These are phyloP conservation scores for Manihot esculenta DNA, from an alignment of 441 rosid genomes.

Conservation along the genomic window DNA sequence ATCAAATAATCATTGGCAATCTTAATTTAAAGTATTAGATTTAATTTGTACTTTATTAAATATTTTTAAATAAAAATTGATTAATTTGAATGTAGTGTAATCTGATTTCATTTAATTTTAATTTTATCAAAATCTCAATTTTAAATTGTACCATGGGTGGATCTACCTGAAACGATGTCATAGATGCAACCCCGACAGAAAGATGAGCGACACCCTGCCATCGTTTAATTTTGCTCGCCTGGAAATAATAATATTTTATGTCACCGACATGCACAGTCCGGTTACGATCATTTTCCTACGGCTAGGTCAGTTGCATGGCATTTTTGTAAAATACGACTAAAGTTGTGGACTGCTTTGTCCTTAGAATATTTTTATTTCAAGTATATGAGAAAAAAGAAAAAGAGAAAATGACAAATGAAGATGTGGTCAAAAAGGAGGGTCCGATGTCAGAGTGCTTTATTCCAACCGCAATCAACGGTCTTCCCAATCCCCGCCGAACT, in stretches of 20 bases:
- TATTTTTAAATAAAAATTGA: too few relatives aligned
- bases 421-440: constrained; percentile 48
- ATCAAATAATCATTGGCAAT: too few relatives aligned
- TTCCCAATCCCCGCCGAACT: constrained; percentile 49
- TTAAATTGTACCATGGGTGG: too few relatives aligned
- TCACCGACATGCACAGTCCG: constrained; percentile 53
- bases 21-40: too few relatives aligned
- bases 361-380: neutral
- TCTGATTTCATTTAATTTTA: too few relatives aligned
- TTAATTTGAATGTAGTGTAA: too few relatives aligned
- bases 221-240: neutral
- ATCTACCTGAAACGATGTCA: too few relatives aligned
- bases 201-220: too few relatives aligned
- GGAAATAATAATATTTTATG: neutral
- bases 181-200: too few relatives aligned
- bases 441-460: constrained; percentile 58
- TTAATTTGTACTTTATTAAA: too few relatives aligned
- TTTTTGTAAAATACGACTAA: neutral
- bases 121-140: too few relatives aligned
- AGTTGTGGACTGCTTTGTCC: constrained; percentile 6
- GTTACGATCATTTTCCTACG: constrained; percentile 11
- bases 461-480: constrained; percentile 99
- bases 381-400: neutral
- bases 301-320: constrained; percentile 11
- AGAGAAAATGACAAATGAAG: constrained; percentile 31